Base-by-base conservation (phyloP, 1,284 basidiomycete genomes). In the Exobasidium cylindrosporum region DNA sequence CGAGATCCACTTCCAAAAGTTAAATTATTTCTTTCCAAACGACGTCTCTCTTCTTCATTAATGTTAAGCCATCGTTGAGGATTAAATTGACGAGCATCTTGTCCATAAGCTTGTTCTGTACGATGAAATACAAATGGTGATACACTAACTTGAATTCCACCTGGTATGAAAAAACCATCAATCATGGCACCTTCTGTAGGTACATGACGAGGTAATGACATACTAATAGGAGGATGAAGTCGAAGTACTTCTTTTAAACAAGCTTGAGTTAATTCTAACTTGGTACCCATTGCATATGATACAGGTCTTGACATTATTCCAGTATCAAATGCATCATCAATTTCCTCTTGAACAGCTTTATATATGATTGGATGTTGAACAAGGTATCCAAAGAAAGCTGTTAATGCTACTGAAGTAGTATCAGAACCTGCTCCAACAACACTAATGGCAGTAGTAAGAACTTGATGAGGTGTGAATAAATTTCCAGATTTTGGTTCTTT, bases 211-310 rank as follows among this genome's bases (percentile, higher is more conserved):
- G 73, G 77, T 1, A 80, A 60, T 17, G 70, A 68, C 67, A 74
- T 71, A 10, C 71, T 70, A 26, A 79, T 77, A 14, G 78, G 73
- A 1, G 78, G 78, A 26, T 78, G 76, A 1, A 80, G 70, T 11
- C 78, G 71, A 2, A 80, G 61, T 0, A 69, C 66, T 58, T 80
- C 78, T 62, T 80, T 79, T 60, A 79, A 65, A 57, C 76, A 79
- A 4, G 74, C 78, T 62, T 74, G 68, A 2, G 77, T 57, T 26
- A 73, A 76, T 24, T 65, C 62, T 4, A 78, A 57, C 54, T 74
- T 67, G 1, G 64, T 60, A 0, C 68, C 76, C 10, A 69, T 64
- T 7, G 64, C 69, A 43, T 78, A 73, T 54, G 67, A 68, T 72
- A 63, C 63, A 1, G 76, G 70, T 26, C 66, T 54, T 13, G 60